These are phyloP conservation scores for Aspergillus uvarum DNA, from an alignment of 2,329 filamentous ascomycete genomes.

Conservation along the genomic window DNA sequence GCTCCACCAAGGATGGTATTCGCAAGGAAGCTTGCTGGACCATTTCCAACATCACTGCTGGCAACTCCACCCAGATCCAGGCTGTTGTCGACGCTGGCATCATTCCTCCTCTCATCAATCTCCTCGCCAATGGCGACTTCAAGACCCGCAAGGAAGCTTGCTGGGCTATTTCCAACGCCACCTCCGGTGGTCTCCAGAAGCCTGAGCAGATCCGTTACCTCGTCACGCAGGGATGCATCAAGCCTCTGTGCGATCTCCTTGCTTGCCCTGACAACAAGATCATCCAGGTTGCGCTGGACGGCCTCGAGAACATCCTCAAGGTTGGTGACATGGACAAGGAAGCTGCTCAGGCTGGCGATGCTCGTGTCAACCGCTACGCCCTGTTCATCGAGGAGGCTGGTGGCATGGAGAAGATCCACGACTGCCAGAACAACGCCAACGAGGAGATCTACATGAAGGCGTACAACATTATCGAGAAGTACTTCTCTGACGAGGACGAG, in stretches of 20 bases:
- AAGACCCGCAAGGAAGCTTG: slow-evolving; percentile 99
- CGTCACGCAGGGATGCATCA: slow-evolving; percentile 91
- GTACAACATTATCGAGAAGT: slow-evolving; percentile 99
- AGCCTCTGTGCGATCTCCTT: slow-evolving; percentile 91
- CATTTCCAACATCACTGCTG: slow-evolving; percentile 97
- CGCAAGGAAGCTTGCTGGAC: slow-evolving; percentile 99
- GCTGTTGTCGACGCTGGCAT: slow-evolving; percentile 95
- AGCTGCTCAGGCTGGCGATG: slow-evolving; percentile 55
- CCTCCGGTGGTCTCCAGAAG: slow-evolving; percentile 95
- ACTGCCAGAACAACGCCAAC: slow-evolving; percentile 99
- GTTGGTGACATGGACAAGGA: slow-evolving; percentile 99
- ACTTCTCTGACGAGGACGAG: slow-evolving; percentile 98
- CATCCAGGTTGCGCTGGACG: slow-evolving; percentile 96
- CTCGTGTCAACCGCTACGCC: slow-evolving; percentile 85
- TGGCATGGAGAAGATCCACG: slow-evolving; percentile 99
- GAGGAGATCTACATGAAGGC: slow-evolving; percentile 99
- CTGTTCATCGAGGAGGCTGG: slow-evolving; percentile 98
- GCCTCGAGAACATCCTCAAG: slow-evolving; percentile 98
- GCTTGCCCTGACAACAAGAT: slow-evolving; percentile 99
- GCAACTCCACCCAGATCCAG: slow-evolving; percentile 97
- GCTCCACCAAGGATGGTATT: slow-evolving; percentile 97
- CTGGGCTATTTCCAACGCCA: slow-evolving; percentile 99
- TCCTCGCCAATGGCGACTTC: slow-evolving; percentile 93
- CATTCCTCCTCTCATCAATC: slow-evolving; percentile 91
- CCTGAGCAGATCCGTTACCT: slow-evolving; percentile 97